Base-by-base conservation (phyloP, 306 rosid genomes). In the Ammopiptanthus mongolicus region DNA sequence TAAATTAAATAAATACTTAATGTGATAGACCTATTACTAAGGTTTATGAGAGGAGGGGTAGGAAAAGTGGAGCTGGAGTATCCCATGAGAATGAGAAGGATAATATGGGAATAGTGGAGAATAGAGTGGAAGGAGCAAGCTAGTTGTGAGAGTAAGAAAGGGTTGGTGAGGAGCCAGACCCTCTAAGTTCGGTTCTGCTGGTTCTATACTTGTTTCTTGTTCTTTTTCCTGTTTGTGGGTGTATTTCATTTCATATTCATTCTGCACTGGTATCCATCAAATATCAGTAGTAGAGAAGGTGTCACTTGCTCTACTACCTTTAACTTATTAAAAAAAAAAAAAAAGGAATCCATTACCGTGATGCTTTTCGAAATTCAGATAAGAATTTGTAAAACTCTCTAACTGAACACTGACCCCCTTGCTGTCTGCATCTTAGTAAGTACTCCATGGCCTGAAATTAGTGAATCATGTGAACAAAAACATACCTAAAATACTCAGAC, bases 361-460 rank as follows among this genome's bases (percentile, higher is more conserved):
- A 91, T 13, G 89, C 97, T 78, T 88, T 91, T 77, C 90, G 96
- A 90, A 94, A 94, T 53, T 88, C 95, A 63, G 84, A 78, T 80
- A 94, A 85, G 78, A 94, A 86, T 10, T 59, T 48, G 74, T 69
- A 80, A 82, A 94, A 94, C 65, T 90, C 90, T 77, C 81, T 50
- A 4, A 79, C 80, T 76, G 96, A 91, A 84, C 93, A 89, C 73
- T 68, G 80, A 48, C 90, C 94, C 65, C 85, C 84, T 78, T 83
- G 89, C 83, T 87, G 46, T 79, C 90, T 83, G 81, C 98, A 90
- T 80, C 74, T 84, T 78, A 82, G 75, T 64, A 91, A 80, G 86
- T 90, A 91, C 74, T 90, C 96, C 93, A 88, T 94, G 51, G 96
- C 95, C 98, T 94, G 84, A 79, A 80, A 80, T 70, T 69, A 50